Evolutionary conservation across 139 green algal genomes (phyloP), one percentile per base, ranked within the genome.

Genomic region (Medakamo hakoo): DNA sequence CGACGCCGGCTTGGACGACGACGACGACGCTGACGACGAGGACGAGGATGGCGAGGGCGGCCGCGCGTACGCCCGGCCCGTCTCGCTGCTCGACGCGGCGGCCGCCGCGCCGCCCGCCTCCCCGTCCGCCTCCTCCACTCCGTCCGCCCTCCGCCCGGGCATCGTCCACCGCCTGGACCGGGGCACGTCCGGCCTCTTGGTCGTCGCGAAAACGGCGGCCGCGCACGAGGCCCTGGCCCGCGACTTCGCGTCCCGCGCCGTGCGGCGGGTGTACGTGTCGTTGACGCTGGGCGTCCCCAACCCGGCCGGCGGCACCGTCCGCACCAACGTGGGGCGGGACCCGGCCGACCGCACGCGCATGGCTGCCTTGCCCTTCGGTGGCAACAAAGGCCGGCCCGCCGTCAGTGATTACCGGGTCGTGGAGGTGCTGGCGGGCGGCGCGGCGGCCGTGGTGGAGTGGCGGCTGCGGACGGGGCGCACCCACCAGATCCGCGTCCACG

Each of bases 141-240:
- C 58, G 16, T 66, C 24, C 27, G 59, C 78, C 5, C 61, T 95
- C 4, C 76, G 93, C 2, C 92, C 92, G 0, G 93, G 93, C n/a
- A 97, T 99, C 27, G 93, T 99, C 24, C 93, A 99, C 75, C 75
- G 93, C 0, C 65, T 99, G 16, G 93, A 99, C 78, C 89, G 87
- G 64, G 89, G 86, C 63, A 96, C 89, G 24, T 93, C 81, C 28
- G 89, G 88, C 0, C 72, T 97, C 27, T 63, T 99, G 70, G 91
- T 99, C 57, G 79, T 97, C 30, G 90, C 92, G 28, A 98, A 97
- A 68, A 71, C 63, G 2, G 72, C 73, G 23, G 57, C 27, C 4
- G 67, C 72, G 9, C 72, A 73, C 52, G 18, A 55, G 20, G 62
- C 49, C 2, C 63, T 78, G 24, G 69, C 49, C 3, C 26, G 9